Evolutionary conservation across 2,329 filamentous ascomycete genomes (phyloP), one percentile per base, ranked within the genome.

Genomic region (Ceratocystis diversiconidia): DNA sequence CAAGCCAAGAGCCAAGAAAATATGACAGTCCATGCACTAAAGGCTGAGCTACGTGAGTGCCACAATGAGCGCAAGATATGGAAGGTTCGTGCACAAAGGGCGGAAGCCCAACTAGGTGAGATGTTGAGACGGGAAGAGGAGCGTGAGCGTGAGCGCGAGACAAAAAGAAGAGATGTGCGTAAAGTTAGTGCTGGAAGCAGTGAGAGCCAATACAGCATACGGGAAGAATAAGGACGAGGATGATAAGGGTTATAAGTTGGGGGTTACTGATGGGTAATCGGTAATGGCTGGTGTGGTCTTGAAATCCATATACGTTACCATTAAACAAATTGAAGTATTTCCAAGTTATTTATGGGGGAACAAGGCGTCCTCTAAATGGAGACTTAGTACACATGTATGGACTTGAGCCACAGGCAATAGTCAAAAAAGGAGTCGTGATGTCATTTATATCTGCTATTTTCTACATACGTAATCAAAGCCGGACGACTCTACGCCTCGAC

Each of bases 71-170:
- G 74, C 43, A 70, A 73, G 36, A 76, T 74, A 68, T 87, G 84
- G 84, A 79, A 76, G 68, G 76, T 75, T 41, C 75, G 82, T 41
- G 84, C 84, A 0, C 78, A 83, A 70, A 75, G 76, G 3, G 82
- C 83, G 0, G 83, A 87, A 73, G 76, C 74, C 67, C 76, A 79
- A 61, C 71, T 85, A 19, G 74, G 76, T 3, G 76, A 79, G 28
- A 77, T 81, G 67, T 62, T 68, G 75, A 30, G 55, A 36, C 12
- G 28, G 8, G 55, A 41, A 74, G 74, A 73, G 71, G 71, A 66
- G 72, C 71, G 28, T 71, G 71, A 66, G 71, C 71, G 28, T 72
- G 70, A n/a, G 67, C 67, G 46, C 8, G 44, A 55, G 55, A 32
- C 3, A 5, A 44, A 61, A 62, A 43, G 32, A 15, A 10, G 43